Percentiles rank a stretch among this genome's conserved stretches.
phyloP scores from a whole-genome alignment of 1,139 yeast species.

The Yamadazyma triangularis region DNA sequence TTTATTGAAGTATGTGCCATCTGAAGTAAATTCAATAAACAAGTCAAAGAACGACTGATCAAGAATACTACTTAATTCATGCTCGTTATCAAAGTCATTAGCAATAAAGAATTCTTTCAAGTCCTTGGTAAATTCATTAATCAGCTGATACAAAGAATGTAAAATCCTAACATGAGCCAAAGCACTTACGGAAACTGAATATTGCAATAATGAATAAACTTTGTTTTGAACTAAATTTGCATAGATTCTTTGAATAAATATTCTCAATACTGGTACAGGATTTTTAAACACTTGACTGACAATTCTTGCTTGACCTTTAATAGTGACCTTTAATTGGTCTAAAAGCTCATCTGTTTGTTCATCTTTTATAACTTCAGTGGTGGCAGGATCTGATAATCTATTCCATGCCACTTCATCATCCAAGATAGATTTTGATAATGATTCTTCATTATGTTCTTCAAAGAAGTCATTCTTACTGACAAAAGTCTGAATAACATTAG shows the following conservation, averaged over 20 bases:
- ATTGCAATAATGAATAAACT: slow-evolving; percentile 57
- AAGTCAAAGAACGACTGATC: slow-evolving; percentile 73
- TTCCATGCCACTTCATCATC: slow-evolving; percentile 39
- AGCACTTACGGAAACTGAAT: slow-evolving; percentile 59
- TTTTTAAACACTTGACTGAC: slow-evolving; percentile 71
- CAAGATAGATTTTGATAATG: slow-evolving; percentile 30
- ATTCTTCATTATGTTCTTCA: slow-evolving; percentile 30
- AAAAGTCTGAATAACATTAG: slow-evolving; percentile 76
- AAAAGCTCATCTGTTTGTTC: slow-evolving; percentile 31
- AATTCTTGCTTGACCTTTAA: slow-evolving; percentile 68
- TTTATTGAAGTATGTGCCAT: slow-evolving; percentile 62
- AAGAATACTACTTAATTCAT: slow-evolving; percentile 49
- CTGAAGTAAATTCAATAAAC: slow-evolving; percentile 67
- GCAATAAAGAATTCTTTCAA: slow-evolving; percentile 56
- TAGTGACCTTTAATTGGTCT: slow-evolving; percentile 34
- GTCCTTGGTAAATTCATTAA: slow-evolving; percentile 62
- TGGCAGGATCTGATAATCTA: slow-evolving; percentile 33
- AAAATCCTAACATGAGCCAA: slow-evolving; percentile 77
- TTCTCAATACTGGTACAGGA: slow-evolving; percentile 59
- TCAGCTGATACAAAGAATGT: slow-evolving; percentile 57
- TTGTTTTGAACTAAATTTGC: slow-evolving; percentile 73
- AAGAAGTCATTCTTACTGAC: slow-evolving; percentile 78
- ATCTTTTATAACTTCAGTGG: slow-evolving; percentile 25
- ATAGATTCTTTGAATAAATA: slow-evolving; percentile 72
- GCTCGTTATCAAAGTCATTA: slow-evolving; percentile 40